Conservation (phyloP, 768 basidiomycete species). For the Udeniomyces megalosporus region DNA sequence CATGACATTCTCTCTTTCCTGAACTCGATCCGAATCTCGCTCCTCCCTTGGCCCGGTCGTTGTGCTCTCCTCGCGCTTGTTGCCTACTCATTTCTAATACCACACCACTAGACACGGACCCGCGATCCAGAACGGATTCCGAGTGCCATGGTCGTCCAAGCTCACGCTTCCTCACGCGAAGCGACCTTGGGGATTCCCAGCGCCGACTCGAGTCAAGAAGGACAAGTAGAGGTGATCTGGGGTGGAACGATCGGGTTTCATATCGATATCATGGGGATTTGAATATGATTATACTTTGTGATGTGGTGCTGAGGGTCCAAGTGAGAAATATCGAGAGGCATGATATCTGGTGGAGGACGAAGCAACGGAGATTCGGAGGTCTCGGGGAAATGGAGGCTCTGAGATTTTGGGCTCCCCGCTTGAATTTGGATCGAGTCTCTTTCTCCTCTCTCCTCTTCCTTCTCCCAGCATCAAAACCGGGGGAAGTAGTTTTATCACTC, state of each 20-base stretch:
- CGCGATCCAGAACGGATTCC: conserved; percentile 12
- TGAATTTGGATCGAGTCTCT: too few relatives aligned
- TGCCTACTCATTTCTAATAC: neutral
- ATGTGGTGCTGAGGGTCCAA: neutral
- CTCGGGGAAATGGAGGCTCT: too few relatives aligned
- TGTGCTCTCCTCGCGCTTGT: neutral
- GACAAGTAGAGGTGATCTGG: too few relatives aligned
- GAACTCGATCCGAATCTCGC: neutral
- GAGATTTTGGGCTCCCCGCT: too few relatives aligned
- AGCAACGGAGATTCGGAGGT: too few relatives aligned
- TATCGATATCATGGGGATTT: neutral
- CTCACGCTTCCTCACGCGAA: conserved; percentile 6
- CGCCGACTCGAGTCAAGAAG: neutral
- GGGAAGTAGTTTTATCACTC: neutral
- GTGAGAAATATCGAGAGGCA: too few relatives aligned
- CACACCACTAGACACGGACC: neutral
- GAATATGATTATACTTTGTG: neutral
- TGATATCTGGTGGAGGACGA: too few relatives aligned
- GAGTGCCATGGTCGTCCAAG: conserved; percentile 9
- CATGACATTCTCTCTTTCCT: neutral
- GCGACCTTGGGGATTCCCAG: conserved; percentile 1
- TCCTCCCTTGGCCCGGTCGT: neutral
- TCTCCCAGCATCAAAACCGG: neutral
- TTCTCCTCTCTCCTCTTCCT: neutral
- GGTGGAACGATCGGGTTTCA: neutral